These are phyloP conservation scores for Pseudocercospora fijiensis DNA, from an alignment of 2,329 filamentous ascomycete species.

Conservation along the genomic window DNA sequence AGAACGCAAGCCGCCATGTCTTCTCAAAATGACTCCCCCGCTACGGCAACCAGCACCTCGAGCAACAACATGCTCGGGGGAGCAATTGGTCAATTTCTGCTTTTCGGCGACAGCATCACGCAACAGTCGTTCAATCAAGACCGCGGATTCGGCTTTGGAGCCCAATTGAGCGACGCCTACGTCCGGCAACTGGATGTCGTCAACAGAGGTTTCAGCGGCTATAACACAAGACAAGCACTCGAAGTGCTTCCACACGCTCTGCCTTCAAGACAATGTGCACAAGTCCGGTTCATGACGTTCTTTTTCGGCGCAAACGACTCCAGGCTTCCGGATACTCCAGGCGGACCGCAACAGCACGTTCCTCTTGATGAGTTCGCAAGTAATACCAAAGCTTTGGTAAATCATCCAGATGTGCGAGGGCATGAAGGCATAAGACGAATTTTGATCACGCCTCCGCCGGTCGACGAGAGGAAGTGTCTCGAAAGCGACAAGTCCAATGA, in stretches of 20 bases:
- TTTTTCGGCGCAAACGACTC: slow-evolving; percentile 92
- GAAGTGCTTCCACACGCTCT: slow-evolving; percentile 69
- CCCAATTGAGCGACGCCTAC: slow-evolving; percentile 68
- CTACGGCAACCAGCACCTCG: not conserved
- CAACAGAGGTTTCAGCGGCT: slow-evolving; percentile 83
- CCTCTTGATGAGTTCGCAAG: slow-evolving; percentile 70
- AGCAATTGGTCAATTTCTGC: slow-evolving; percentile 52
- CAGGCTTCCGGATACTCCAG: slow-evolving; percentile 61
- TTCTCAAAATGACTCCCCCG: not conserved
- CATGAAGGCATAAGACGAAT: slow-evolving; percentile 69
- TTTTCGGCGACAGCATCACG: slow-evolving; percentile 89
- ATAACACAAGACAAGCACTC: slow-evolving; percentile 75
- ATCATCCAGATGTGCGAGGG: slow-evolving; percentile 65
- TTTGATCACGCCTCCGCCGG: slow-evolving; percentile 73
- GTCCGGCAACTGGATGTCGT: slow-evolving; percentile 78
- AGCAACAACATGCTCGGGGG: slow-evolving; percentile 26
- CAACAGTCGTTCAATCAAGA: slow-evolving; percentile 63
- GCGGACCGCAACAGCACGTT: slow-evolving; percentile 67
- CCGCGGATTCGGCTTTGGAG: slow-evolving; percentile 69
- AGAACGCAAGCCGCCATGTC: not conserved
- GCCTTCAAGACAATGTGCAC: slow-evolving; percentile 60
- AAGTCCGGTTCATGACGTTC: slow-evolving; percentile 61
- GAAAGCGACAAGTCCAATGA: slow-evolving; percentile 21
- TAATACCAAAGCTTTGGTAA: slow-evolving; percentile 71
- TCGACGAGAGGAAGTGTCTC: slow-evolving; percentile 30